Evolutionary conservation across 768 basidiomycete genomes (phyloP).

Genomic region (Tricholoma sp.): DNA sequence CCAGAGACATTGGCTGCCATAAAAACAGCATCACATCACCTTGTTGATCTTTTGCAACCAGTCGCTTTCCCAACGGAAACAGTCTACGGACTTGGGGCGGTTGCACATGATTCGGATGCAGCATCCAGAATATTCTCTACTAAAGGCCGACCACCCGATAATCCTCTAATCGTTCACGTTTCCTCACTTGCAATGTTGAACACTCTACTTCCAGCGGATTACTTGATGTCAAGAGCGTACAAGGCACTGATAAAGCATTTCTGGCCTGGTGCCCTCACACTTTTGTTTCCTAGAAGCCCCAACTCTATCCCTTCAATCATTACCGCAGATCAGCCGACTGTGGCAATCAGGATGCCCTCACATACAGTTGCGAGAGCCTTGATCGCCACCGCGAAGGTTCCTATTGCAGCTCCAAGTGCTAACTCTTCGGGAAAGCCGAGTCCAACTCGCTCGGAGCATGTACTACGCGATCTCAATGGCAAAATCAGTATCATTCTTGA

Average conservation of each 20-base stretch:
- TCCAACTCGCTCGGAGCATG: conserved; percentile 87
- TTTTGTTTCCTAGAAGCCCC: conserved; percentile 78
- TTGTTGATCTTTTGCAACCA: conserved; percentile 42
- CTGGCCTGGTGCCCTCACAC: conserved; percentile 94
- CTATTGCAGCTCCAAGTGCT: conserved; percentile 92
- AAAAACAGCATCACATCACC: conserved; percentile 47
- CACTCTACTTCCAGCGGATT: conserved; percentile 64
- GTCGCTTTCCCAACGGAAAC: conserved; percentile 98
- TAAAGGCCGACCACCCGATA: conserved; percentile 92
- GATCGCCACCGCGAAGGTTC: conserved; percentile 67
- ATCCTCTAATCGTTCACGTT: conserved; percentile 96
- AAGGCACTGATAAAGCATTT: conserved; percentile 71
- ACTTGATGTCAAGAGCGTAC: conserved; percentile 61
- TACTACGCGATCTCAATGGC: conserved; percentile 69
- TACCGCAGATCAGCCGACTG: conserved; percentile 74
- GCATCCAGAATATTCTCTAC: conserved; percentile 73
- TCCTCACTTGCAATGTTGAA: conserved; percentile 80
- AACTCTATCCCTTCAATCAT: conserved; percentile 63
- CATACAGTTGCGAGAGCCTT: conserved; percentile 91
- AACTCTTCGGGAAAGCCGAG: conserved; percentile 94
- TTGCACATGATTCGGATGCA: conserved; percentile 64
- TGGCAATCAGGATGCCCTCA: conserved; percentile 91
- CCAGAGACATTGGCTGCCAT: conserved; percentile 50
- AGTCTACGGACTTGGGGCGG: conserved; percentile 95
- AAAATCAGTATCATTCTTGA: conserved; percentile 80